Base-by-base conservation (phyloP, 768 basidiomycete species). In the Psilocybe azurescens region DNA sequence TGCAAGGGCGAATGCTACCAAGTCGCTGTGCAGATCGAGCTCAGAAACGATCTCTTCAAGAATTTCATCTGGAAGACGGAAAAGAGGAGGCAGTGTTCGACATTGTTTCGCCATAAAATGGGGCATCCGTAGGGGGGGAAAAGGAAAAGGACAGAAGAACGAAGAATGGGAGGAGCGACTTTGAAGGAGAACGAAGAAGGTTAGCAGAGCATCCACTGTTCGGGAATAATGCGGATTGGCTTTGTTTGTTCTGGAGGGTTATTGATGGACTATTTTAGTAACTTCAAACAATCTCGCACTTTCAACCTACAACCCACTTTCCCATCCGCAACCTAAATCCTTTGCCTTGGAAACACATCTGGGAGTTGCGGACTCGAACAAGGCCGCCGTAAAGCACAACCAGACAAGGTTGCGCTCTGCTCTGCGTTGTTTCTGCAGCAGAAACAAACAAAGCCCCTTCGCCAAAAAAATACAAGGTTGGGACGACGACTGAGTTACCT, bases 1-100 rank as follows among this genome's bases (percentile, higher is more conserved):
- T 30, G 77, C 69, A n/a, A 80, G 73, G 1, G 81, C 82, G 58
- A 85, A 74, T 10, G 79, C 74, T 36, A 83, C 66, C 33, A 85
- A 73, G 63, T 84, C 80, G 30, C 62, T 50, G 60, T 80, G 77
- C 46, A 63, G 62, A 61, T 79, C 78, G 60, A 85, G 72, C 53
- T 78, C 75, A n/a, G 79, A 77, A 30, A 83, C 69, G 61, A 84
- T 80, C 50, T 79, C 75, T 59, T 83, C 81, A 38, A 82, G 74
- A 30, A 83, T 75, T 72, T 85, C 84, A 16, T 74, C 74, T 2
- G 83, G 82, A 29, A 84, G 78, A 29, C 64, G 67, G 14, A 79
- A 70, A 53, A 83, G 65, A 48, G 72, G 60, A 24, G 72, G 64
- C 49, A 65, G 56, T n/a, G 56, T 65, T 54, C 50, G 41, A 56